Evolutionary conservation across 306 rosid genomes (phyloP).

Genomic region (Cucurbita maxima): DNA sequence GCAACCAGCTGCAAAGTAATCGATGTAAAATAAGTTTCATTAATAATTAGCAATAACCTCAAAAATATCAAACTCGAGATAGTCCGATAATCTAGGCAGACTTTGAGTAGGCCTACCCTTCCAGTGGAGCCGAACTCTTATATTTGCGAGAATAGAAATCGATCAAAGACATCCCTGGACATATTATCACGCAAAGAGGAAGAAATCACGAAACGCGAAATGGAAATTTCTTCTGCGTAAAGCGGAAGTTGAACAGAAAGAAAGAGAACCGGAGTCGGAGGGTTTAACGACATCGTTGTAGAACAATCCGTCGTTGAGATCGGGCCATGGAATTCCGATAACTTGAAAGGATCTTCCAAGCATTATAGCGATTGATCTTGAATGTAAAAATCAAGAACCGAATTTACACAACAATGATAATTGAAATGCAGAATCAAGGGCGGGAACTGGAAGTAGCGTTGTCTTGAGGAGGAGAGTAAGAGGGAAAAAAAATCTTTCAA

Average conservation of each 20-base stretch:
- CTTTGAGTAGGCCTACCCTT: conserved; percentile 34
- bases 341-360: not conserved
- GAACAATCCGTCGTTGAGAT: conserved; percentile 64
- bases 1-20: conserved; percentile 70
- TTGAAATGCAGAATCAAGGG: not conserved
- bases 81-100: not conserved
- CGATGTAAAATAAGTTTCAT: conserved; percentile 2
- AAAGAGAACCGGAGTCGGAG: conserved; percentile 44
- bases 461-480: not conserved
- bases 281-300: conserved; percentile 62
- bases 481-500: not conserved
- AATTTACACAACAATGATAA: not conserved
- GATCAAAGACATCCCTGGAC: conserved; percentile 42
- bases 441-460: not conserved
- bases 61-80: not conserved
- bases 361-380: not conserved
- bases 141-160: conserved; percentile 61
- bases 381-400: not conserved
- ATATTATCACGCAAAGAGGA: not conserved
- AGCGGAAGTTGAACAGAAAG: not conserved
- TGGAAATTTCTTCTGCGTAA: not conserved
- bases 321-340: conserved; percentile 60
- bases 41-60: not conserved
- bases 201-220: not conserved
- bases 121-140: conserved; percentile 69